Evolutionary conservation across 1,284 basidiomycete genomes (phyloP), one percentile per base, ranked within the genome.

Genomic region (Puccinia novopanici): DNA sequence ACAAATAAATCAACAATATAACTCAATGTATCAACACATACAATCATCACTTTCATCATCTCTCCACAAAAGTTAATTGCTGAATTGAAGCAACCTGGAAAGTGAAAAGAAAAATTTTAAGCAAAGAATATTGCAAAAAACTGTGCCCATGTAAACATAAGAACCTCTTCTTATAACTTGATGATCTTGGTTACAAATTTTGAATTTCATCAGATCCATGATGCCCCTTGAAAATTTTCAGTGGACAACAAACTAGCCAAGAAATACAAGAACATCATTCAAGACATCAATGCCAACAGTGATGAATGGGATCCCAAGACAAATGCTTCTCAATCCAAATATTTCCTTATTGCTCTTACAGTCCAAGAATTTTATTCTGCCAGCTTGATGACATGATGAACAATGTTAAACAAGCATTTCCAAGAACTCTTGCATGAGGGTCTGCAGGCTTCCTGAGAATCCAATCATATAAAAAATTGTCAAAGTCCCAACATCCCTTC

Each of bases 11-110:
- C 22, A 40, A 72, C 24, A 54, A 72, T 19, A 48, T 54, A 9
- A 22, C 48, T 1, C n/a, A 27, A 15, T 37, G 52, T 9, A 72
- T 72, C 24, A 3, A 22, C 13, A 24, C 70, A 19, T 72, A 72
- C 48, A 72, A 72, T 37, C 70, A 72, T 19, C 54, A 45, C 54
- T 45, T 72, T 6, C 70, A 72, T n/a, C 52, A 52, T 50, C n/a
- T n/a, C 42, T 40, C 19, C 9, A 42, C 1, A 42, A 42, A 37
- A n/a, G 10, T 45, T 67, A 15, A 4, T 22, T 8, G 10, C 59
- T n/a, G 37, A 67, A 13, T n/a, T 8, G n/a, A 67, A 67, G 24
- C 22, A 42, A 12, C 42, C 63, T 42, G 63, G 63, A 9, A 67
- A 67, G 17, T n/a, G 45, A 2, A n/a, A 37, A 42, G 42, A 40